These are phyloP conservation scores for Fagopyrum tataricum DNA, from an alignment of 148 eudicot species.

Conservation along the genomic window DNA sequence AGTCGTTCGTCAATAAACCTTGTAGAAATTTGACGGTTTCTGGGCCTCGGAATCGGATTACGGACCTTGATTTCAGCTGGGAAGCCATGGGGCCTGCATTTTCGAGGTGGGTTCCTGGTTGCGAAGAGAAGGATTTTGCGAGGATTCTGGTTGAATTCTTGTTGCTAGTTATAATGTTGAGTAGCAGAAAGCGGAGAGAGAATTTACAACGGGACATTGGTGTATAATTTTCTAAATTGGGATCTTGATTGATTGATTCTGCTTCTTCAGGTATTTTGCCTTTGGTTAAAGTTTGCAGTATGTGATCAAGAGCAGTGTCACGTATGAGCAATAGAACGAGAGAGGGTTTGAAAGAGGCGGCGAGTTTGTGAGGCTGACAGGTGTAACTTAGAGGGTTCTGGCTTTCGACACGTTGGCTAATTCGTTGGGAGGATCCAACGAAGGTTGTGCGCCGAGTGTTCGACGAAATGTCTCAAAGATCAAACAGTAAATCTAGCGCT, in stretches of 20 bases:
- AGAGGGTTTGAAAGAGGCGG: conserved; percentile 7
- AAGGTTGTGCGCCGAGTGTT: neutral
- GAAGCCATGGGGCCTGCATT: conserved; percentile 70
- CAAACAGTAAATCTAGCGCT: neutral
- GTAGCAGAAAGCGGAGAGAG: conserved; percentile 7
- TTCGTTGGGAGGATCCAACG: neutral
- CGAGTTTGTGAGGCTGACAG: neutral
- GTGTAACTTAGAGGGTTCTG: neutral
- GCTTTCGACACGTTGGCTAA: neutral
- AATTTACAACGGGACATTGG: conserved; percentile 3
- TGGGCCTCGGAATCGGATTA: conserved; percentile 71
- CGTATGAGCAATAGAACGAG: neutral
- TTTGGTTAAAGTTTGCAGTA: neutral
- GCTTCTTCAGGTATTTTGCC: neutral
- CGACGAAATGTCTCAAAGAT: neutral
- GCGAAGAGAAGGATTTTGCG: conserved; percentile 28
- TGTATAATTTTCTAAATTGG: neutral
- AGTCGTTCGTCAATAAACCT: conserved; percentile 73
- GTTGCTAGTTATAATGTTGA: neutral
- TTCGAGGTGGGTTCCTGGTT: conserved; percentile 27
- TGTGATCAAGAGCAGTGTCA: no score
- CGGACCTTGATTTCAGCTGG: conserved; percentile 60
- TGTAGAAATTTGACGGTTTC: conserved; percentile 79
- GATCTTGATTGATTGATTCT: neutral
- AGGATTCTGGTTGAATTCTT: neutral